These are phyloP conservation scores for Backusella morwellensis DNA, from an alignment of 192 early-diverging fungal genomes.

Conservation along the genomic window DNA sequence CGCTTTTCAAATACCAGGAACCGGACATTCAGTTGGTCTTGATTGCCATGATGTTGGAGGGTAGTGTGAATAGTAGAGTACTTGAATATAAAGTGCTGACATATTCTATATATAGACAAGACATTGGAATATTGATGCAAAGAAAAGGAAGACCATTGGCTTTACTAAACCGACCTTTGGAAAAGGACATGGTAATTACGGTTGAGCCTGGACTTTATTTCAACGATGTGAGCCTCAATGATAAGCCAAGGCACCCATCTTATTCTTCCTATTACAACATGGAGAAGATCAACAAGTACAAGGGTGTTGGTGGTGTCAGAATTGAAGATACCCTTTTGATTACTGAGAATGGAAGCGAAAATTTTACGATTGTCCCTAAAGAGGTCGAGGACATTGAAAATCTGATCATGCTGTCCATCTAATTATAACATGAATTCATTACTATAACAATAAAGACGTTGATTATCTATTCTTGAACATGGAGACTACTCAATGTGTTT, in stretches of 20 bases:
- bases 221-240: constrained; percentile 70
- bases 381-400: constrained; percentile 77
- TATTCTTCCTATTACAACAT: constrained; percentile 66
- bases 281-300: constrained; percentile 63
- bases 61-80: background rate
- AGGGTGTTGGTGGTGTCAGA: constrained; percentile 83
- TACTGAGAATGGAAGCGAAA: constrained; percentile 77
- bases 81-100: background rate
- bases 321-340: constrained; percentile 92
- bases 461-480: too few species aligned
- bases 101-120: background rate
- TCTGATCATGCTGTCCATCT: background rate
- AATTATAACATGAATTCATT: background rate
- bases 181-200: constrained; percentile 83
- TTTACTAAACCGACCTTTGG: constrained; percentile 70
- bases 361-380: constrained; percentile 83
- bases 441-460: too few species aligned
- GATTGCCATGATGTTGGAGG: constrained; percentile 84
- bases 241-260: constrained; percentile 55
- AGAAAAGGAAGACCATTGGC: constrained; percentile 38
- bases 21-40: constrained; percentile 88
- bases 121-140: background rate
- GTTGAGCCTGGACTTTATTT: constrained; percentile 96
- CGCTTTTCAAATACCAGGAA: constrained; percentile 32
- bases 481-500: too few species aligned